Percentiles rank a stretch among this genome's conserved stretches.
Conservation (phyloP, 164 flowering plant species). For the Annona squamosa region DNA sequence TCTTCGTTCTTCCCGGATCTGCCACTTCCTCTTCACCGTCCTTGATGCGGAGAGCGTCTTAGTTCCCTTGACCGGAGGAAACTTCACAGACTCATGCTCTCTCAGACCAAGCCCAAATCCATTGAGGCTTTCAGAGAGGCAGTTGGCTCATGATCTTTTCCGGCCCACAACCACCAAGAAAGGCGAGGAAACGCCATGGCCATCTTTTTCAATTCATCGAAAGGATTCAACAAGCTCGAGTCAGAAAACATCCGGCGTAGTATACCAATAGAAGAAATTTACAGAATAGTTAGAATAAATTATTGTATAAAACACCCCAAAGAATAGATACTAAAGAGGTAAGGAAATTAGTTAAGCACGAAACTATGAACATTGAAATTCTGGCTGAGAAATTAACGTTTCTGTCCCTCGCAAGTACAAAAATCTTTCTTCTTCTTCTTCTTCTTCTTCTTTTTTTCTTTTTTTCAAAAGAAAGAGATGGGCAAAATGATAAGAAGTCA, state of each 20-base stretch:
- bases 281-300: neutral
- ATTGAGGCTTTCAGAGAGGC: constrained; percentile 21
- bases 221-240: neutral
- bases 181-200: constrained; percentile 35
- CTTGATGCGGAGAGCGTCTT: constrained; percentile 39
- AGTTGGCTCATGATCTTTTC: constrained; percentile 31
- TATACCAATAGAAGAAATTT: neutral
- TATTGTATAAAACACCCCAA: neutral
- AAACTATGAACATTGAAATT: too few species aligned
- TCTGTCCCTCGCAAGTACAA: too few species aligned
- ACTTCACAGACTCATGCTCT: constrained; percentile 34
- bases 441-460: too few species aligned
- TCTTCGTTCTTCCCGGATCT: constrained; percentile 60
- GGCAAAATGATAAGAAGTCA: too few species aligned
- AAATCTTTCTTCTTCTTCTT: too few species aligned
- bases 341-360: too few species aligned
- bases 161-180: constrained; percentile 48
- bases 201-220: constrained; percentile 20
- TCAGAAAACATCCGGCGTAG: neutral
- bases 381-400: too few species aligned
- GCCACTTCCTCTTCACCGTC: constrained; percentile 62
- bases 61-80: constrained; percentile 23
- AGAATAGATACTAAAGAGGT: too few species aligned
- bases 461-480: too few species aligned
- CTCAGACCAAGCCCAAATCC: constrained; percentile 26